These are phyloP conservation scores for Cymbopogon flexuosus DNA, from an alignment of 202 grass and related monocot species.

Conservation along the genomic window DNA sequence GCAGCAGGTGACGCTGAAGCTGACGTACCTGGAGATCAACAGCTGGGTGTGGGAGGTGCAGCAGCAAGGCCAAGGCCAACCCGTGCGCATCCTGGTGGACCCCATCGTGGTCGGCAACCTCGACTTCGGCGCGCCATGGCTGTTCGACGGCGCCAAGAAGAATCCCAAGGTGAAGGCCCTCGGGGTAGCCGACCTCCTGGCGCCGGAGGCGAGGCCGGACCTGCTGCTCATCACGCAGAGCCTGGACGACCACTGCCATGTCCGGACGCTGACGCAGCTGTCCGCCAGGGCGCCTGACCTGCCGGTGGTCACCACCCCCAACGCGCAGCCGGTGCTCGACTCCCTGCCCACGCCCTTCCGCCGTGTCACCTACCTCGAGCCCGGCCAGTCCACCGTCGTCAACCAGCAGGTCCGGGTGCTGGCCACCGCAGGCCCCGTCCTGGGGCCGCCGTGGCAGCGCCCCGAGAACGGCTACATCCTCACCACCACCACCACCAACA, in stretches of 20 bases:
- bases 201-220: slow-evolving; percentile 14
- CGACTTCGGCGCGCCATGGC: slow-evolving; percentile 84
- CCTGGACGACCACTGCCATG: slow-evolving; percentile 92
- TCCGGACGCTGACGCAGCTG: slow-evolving; percentile 57
- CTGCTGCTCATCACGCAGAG: slow-evolving; percentile 92
- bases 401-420: slow-evolving; percentile 32
- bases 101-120: slow-evolving; percentile 77
- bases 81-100: slow-evolving; percentile 65
- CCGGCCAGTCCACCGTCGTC: slow-evolving; percentile 51
- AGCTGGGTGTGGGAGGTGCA: slow-evolving; percentile 81
- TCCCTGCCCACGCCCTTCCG: slow-evolving; percentile 37
- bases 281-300: slow-evolving; percentile 46
- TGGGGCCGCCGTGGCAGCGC: slow-evolving; percentile 82
- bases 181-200: background rate
- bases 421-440: slow-evolving; percentile 69
- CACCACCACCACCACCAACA: background rate
- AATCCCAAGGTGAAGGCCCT: slow-evolving; percentile 25
- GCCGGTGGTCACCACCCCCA: slow-evolving; percentile 74
- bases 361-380: slow-evolving; percentile 69
- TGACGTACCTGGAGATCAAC: slow-evolving; percentile 66
- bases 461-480: slow-evolving; percentile 88
- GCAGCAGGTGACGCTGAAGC: slow-evolving; percentile 16
- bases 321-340: slow-evolving; percentile 53
- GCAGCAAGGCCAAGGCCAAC: background rate
- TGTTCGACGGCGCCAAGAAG: slow-evolving; percentile 80